These are phyloP conservation scores for Cyberlindnera xishuangbannaensis DNA, from an alignment of 805 yeast species.

Conservation along the genomic window DNA sequence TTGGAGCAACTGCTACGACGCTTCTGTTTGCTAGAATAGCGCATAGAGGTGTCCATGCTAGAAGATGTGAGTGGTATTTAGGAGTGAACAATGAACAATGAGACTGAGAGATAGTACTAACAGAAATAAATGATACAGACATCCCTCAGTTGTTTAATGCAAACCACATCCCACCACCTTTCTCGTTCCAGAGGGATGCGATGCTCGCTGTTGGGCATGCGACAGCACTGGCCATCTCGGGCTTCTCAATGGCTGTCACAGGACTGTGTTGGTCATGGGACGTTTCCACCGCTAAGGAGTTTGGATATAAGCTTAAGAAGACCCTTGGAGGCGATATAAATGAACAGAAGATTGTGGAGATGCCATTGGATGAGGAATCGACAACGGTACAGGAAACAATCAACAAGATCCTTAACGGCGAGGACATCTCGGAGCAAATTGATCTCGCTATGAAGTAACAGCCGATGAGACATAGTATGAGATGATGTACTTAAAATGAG, in stretches of 20 bases:
- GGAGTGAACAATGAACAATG: too few species aligned
- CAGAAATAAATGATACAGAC: conserved; percentile 28
- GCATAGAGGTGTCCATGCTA: conserved; percentile 61
- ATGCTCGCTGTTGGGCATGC: conserved; percentile 81
- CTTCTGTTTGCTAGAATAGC: conserved; percentile 70
- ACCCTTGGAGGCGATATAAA: conserved; percentile 64
- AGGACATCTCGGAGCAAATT: conserved; percentile 17
- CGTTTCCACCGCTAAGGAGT: conserved; percentile 62
- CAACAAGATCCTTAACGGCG: conserved; percentile 44
- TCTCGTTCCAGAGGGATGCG: conserved; percentile 76
- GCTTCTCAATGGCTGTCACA: conserved; percentile 64
- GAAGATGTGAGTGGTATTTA: conserved; percentile 35
- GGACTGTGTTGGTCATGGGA: conserved; percentile 81
- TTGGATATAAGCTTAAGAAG: conserved; percentile 61
- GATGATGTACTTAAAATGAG: conserved; percentile 1
- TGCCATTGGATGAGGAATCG: conserved; percentile 57
- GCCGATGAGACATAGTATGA: too few species aligned
- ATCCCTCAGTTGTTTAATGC: conserved; percentile 75
- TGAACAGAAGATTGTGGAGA: conserved; percentile 36
- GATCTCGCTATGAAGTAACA: conserved; percentile 7
- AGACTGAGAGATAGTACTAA: too few species aligned
- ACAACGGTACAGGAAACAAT: conserved; percentile 49
- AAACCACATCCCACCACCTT: conserved; percentile 81
- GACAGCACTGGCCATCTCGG: conserved; percentile 64
- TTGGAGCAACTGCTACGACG: conserved; percentile 67